A percentile compares a stretch with the other conserved stretches of the same genome.
These are phyloP conservation scores for Penicillium silybi DNA, from an alignment of 495 filamentous ascomycete species.

Conservation along the genomic window DNA sequence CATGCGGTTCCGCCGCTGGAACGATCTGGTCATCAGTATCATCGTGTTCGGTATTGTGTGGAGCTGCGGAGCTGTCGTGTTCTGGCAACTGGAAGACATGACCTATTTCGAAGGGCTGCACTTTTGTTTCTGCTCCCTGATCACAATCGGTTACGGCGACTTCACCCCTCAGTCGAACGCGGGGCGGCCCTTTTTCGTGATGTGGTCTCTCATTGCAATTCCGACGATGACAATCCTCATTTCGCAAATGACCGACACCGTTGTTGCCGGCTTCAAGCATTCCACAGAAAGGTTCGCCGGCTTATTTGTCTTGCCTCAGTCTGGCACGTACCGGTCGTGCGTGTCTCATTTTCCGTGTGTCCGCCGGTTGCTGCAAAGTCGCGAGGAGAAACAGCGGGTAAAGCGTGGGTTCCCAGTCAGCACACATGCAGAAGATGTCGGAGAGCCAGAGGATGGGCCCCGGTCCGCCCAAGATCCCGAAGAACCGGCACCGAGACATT, in stretches of 20 bases:
- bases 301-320: slow-evolving; percentile 54
- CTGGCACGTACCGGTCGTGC: slow-evolving; percentile 42
- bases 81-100: slow-evolving; percentile 52
- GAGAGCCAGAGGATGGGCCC: background rate
- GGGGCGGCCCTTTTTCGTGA: slow-evolving; percentile 80
- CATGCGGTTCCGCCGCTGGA: slow-evolving; percentile 62
- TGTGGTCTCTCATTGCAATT: slow-evolving; percentile 70
- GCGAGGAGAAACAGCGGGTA: slow-evolving; percentile 40
- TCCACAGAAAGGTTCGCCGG: slow-evolving; percentile 52
- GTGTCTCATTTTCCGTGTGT: slow-evolving; percentile 42
- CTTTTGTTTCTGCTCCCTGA: slow-evolving; percentile 74
- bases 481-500: background rate
- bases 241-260: slow-evolving; percentile 59
- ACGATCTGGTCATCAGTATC: slow-evolving; percentile 63
- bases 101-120: slow-evolving; percentile 77
- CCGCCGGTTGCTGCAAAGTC: slow-evolving; percentile 30
- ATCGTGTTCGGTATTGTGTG: slow-evolving; percentile 64
- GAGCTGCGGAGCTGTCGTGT: slow-evolving; percentile 79
- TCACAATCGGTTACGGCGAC: slow-evolving; percentile 92
- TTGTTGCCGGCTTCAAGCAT: slow-evolving; percentile 54
- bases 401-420: slow-evolving; percentile 45
- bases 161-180: slow-evolving; percentile 67
- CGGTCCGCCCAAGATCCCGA: background rate
- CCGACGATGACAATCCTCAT: slow-evolving; percentile 68
- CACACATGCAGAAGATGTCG: slow-evolving; percentile 4